Conservation (phyloP, 192 early-diverging fungal species). For the Geosiphon pyriformis region DNA sequence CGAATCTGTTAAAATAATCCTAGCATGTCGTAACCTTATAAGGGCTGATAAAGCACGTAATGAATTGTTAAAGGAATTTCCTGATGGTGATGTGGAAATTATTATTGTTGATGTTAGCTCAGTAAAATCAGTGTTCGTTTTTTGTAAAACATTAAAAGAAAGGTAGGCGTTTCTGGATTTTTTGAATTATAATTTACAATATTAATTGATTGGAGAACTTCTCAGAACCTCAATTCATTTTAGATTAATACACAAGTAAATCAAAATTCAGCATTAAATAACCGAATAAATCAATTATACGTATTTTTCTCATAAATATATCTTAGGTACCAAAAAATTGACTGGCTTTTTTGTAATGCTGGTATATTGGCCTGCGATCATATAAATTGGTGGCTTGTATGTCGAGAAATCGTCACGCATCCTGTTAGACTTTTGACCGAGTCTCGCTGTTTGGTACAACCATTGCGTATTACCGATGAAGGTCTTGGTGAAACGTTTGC, state of each 20-base stretch:
- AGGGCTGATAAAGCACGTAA: conserved; percentile 39
- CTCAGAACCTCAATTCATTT: too few relatives aligned
- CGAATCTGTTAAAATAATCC: conserved; percentile 32
- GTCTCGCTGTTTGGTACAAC: conserved; percentile 41
- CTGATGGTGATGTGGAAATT: conserved; percentile 37
- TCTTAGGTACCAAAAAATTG: conserved; percentile 34
- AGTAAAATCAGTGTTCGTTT: conserved; percentile 31
- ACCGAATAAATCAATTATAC: too few relatives aligned
- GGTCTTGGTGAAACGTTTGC: conserved; percentile 49
- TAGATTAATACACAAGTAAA: too few relatives aligned
- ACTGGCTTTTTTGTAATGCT: conserved; percentile 54
- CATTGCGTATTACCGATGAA: conserved; percentile 42
- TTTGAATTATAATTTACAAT: not conserved
- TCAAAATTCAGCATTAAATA: too few relatives aligned
- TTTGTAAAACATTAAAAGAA: conserved; percentile 33
- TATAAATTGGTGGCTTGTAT: conserved; percentile 35
- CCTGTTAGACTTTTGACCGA: conserved; percentile 34
- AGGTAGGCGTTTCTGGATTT: conserved; percentile 23
- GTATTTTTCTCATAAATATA: not conserved
- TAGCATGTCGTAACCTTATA: conserved; percentile 47
- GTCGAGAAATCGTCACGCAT: conserved; percentile 27
- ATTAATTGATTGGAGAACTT: too few relatives aligned
- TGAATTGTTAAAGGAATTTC: conserved; percentile 30
- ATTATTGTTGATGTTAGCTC: conserved; percentile 42
- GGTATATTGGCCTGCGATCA: conserved; percentile 40